These are phyloP conservation scores for Salmacisia buchloeana DNA, from an alignment of 1,284 basidiomycete genomes.

Conservation along the genomic window DNA sequence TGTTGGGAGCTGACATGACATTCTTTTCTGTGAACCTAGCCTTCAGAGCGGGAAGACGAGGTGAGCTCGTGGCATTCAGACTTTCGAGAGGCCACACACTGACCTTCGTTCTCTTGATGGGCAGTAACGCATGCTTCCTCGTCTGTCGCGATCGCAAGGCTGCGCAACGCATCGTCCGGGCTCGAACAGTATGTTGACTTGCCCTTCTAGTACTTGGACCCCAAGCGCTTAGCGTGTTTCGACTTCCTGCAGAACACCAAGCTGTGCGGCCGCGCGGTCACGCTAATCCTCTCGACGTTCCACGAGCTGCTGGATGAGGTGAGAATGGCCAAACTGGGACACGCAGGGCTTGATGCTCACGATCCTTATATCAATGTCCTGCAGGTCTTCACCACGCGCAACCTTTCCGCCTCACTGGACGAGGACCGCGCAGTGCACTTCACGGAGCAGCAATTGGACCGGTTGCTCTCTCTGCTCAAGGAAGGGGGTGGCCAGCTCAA, in stretches of 20 bases:
- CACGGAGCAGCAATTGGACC: constrained; percentile 9
- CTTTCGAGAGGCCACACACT: not conserved
- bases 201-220: too few species aligned
- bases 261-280: constrained; percentile 10
- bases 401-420: not conserved
- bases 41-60: constrained; percentile 11
- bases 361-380: not conserved
- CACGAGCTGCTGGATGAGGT: constrained; percentile 10
- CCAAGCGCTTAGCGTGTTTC: too few species aligned
- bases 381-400: constrained; percentile 5
- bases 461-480: constrained; percentile 4
- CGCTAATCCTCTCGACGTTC: constrained; percentile 8
- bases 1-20: not conserved
- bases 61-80: not conserved
- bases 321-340: not conserved
- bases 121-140: constrained; percentile 8
- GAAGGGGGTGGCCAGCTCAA: constrained; percentile 10
- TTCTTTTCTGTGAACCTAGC: not conserved
- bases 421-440: constrained; percentile 4
- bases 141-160: constrained; percentile 1
- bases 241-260: constrained; percentile 6
- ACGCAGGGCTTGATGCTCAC: not conserved
- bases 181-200: not conserved
- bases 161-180: constrained; percentile 5
- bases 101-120: not conserved